A percentile compares a stretch with the other conserved stretches of the same genome.
phyloP scores from a whole-genome alignment of 768 basidiomycete species.

The Podaxis sp. region DNA sequence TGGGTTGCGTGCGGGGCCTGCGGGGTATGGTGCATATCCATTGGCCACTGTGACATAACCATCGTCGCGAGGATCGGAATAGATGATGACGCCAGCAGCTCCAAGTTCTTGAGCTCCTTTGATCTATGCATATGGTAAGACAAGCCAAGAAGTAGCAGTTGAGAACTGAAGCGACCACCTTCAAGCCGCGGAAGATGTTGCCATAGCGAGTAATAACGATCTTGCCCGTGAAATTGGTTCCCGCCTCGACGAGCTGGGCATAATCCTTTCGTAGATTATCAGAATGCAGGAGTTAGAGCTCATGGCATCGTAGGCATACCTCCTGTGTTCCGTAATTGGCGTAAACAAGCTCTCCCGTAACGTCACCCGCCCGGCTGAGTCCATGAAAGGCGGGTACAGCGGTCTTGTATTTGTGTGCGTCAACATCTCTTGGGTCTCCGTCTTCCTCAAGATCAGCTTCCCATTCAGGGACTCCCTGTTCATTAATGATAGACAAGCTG shows the following conservation, averaged over 20 bases:
- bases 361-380: constrained; percentile 72
- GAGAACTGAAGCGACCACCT: constrained; percentile 35
- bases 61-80: constrained; percentile 84
- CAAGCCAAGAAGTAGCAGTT: not conserved
- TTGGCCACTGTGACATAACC: constrained; percentile 73
- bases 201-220: constrained; percentile 81
- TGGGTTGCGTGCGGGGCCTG: constrained; percentile 85
- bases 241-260: constrained; percentile 51
- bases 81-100: constrained; percentile 74
- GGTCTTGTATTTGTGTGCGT: constrained; percentile 62
- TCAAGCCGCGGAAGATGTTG: constrained; percentile 76
- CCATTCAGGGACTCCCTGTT: constrained; percentile 53
- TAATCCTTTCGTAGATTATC: constrained; percentile 30
- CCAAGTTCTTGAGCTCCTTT: constrained; percentile 83
- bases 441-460: constrained; percentile 72
- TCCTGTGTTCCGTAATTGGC: constrained; percentile 68
- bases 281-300: not conserved
- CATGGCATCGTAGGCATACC: constrained; percentile 32
- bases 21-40: constrained; percentile 74
- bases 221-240: constrained; percentile 70
- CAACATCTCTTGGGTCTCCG: constrained; percentile 63
- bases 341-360: constrained; percentile 64
- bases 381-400: constrained; percentile 86
- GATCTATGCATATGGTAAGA: constrained; percentile 39
- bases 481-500: constrained; percentile 60